Percentiles rank a stretch among this genome's conserved stretches.
These are phyloP conservation scores for Skeletonema potamos DNA, from an alignment of 108 stramenopile species.

Conservation along the genomic window DNA sequence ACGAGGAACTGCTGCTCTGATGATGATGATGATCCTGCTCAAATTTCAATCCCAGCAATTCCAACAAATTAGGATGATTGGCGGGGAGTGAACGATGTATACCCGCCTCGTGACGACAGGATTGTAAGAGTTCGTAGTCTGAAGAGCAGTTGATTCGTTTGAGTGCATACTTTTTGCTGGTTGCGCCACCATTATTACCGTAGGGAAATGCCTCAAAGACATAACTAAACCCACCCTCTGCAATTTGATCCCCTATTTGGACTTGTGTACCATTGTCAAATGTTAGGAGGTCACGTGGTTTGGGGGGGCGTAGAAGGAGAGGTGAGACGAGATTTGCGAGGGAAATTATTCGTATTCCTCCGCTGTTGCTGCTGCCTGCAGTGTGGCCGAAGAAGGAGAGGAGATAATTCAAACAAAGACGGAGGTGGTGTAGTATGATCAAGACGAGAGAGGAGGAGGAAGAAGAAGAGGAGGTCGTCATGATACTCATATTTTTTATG, in stretches of 20 bases:
- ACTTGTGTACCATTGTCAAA: conserved; percentile 63
- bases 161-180: conserved; percentile 51
- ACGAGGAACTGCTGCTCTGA: conserved; percentile 21
- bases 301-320: background rate
- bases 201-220: conserved; percentile 58
- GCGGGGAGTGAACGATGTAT: conserved; percentile 52
- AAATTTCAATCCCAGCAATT: conserved; percentile 38
- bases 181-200: background rate
- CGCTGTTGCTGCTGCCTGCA: background rate
- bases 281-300: background rate
- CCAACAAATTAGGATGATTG: conserved; percentile 42
- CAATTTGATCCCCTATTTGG: conserved; percentile 56
- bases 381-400: conserved; percentile 4
- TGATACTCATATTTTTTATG: too few relatives aligned
- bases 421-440: conserved; percentile 12
- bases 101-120: conserved; percentile 66
- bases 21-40: conserved; percentile 13
- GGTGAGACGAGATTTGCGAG: background rate
- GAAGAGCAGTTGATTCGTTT: conserved; percentile 68
- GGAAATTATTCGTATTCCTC: background rate
- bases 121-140: conserved; percentile 58
- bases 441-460: background rate
- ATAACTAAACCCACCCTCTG: conserved; percentile 78
- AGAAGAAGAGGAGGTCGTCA: too few relatives aligned
- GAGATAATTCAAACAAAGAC: conserved; percentile 11